Percentiles rank a stretch among this genome's conserved stretches.
Evolutionary conservation across 768 basidiomycete genomes (phyloP).

Genomic region (Russula sp.): DNA sequence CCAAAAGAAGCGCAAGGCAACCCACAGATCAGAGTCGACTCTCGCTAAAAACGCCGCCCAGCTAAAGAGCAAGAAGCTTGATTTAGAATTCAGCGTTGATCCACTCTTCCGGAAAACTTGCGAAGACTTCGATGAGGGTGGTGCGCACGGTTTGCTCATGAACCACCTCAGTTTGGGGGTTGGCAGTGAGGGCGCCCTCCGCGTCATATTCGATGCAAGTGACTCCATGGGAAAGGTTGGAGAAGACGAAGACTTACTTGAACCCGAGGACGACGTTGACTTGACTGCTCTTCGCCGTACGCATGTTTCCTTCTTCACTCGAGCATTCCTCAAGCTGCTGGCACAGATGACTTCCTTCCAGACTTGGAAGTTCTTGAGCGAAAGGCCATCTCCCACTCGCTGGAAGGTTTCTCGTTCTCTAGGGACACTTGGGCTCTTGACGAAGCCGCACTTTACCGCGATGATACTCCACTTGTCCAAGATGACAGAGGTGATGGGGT

Average conservation of each 20-base stretch:
- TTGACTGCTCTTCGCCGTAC: constrained; percentile 55
- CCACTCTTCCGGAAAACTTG: constrained; percentile 97
- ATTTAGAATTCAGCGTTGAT: constrained; percentile 93
- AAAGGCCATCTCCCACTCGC: constrained; percentile 74
- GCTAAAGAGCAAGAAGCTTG: constrained; percentile 85
- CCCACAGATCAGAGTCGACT: constrained; percentile 70
- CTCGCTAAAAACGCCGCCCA: constrained; percentile 82
- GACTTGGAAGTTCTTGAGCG: constrained; percentile 56
- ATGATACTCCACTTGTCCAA: constrained; percentile 40
- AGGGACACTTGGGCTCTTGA: constrained; percentile 59
- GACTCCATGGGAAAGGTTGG: constrained; percentile 76
- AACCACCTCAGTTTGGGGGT: constrained; percentile 83
- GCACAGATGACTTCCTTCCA: constrained; percentile 65
- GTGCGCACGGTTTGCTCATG: constrained; percentile 93
- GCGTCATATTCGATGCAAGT: constrained; percentile 94
- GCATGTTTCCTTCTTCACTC: constrained; percentile 24
- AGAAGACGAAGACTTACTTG: constrained; percentile 63
- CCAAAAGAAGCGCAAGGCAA: constrained; percentile 55
- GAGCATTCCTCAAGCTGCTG: constrained; percentile 14
- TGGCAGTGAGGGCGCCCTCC: constrained; percentile 72
- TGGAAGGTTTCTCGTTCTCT: constrained; percentile 78
- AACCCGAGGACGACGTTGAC: constrained; percentile 65
- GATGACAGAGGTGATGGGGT: constrained; percentile 41
- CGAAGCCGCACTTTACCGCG: constrained; percentile 54
- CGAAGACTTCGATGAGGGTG: constrained; percentile 98